Base-by-base conservation (phyloP, 2,329 filamentous ascomycete species). In the Fusarium sp. region DNA sequence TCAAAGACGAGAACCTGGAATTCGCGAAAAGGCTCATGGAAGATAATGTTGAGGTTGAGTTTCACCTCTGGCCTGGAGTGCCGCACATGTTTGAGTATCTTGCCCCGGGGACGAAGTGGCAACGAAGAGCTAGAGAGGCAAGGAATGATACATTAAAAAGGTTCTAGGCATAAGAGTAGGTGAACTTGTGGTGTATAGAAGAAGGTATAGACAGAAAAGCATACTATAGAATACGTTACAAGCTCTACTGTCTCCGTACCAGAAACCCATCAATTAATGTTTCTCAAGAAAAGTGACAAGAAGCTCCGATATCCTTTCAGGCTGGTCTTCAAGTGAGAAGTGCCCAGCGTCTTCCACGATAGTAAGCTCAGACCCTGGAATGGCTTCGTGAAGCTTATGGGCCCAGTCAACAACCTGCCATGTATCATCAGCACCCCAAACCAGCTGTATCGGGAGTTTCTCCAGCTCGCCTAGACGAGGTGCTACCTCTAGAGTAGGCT, bases 401-500 rank as follows among this genome's bases (percentile, higher is more conserved):
- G 70, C 73, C 74, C 74, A 76, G 34, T 70, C 67, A 32, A 72
- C 52, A 0, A 69, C 61, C 47, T 75, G 73, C 73, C 72, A 76
- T 6, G 32, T 45, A 54, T 76, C 74, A 25, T 75, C 57, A 1
- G 58, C 62, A 3, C 73, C 74, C 73, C 73, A 75, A 3, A 76
- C 70, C 2, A 73, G 9, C 38, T 74, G 67, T 6, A 74, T 71
- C 0, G 71, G 70, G 1, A 73, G 7, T 22, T 66, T 65, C 3
- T 45, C 55, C 3, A 75, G 57, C 38, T 73, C 67, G 1, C 28
- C 43, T 1, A 75, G 59, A 3, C 61, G 67, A 1, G 61, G 47
- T 1, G 67, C 59, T 8, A 76, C 53, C 43, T 76, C 73, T 58
- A 75, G 53, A 3, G 73, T 75, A 45, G 75, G 74, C n/a, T 70